Evolutionary conservation across 495 filamentous ascomycete species (phyloP).

Genomic region (Podospora pseudopauciseta): DNA sequence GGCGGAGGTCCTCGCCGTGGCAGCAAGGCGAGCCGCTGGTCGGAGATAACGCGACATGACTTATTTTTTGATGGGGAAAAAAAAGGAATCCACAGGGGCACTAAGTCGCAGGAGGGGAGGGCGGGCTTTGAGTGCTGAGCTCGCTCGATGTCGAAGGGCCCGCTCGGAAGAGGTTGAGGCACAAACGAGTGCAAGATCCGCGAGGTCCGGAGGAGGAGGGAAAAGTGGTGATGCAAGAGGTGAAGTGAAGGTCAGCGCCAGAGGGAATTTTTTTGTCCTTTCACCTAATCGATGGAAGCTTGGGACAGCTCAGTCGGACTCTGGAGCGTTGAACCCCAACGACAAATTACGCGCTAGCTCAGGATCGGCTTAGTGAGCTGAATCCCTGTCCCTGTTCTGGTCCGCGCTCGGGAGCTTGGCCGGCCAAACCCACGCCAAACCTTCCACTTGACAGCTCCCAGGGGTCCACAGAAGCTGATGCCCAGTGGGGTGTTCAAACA

Average conservation of each 20-base stretch:
- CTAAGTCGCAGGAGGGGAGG: slow-evolving; percentile 3
- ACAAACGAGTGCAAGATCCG: slow-evolving; percentile 6
- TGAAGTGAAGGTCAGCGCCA: slow-evolving; percentile 6
- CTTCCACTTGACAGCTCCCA: slow-evolving; percentile 10
- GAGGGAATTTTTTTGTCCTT: slow-evolving; percentile 37
- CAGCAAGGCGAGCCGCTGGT: slow-evolving; percentile 72
- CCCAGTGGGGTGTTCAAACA: background rate
- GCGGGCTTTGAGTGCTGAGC: background rate
- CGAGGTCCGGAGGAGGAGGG: background rate
- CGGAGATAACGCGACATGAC: slow-evolving; percentile 71
- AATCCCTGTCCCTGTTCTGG: slow-evolving; percentile 12
- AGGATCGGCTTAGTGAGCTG: slow-evolving; percentile 23
- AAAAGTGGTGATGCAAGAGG: slow-evolving; percentile 18
- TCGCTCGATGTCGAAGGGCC: slow-evolving; percentile 15
- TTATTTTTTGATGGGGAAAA: slow-evolving; percentile 21
- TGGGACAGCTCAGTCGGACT: slow-evolving; percentile 28
- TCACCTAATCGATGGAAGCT: slow-evolving; percentile 22
- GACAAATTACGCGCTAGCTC: slow-evolving; percentile 25
- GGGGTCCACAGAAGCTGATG: slow-evolving; percentile 7
- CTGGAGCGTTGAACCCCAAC: slow-evolving; percentile 36
- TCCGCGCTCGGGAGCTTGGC: slow-evolving; percentile 17
- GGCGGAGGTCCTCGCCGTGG: slow-evolving; percentile 54
- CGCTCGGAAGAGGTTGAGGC: slow-evolving; percentile 12
- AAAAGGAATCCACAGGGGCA: slow-evolving; percentile 18
- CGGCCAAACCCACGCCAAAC: slow-evolving; percentile 9